Base-by-base conservation (phyloP, 225 moss, liverwort and hornwort genomes). In the Lunularia cruciata region DNA sequence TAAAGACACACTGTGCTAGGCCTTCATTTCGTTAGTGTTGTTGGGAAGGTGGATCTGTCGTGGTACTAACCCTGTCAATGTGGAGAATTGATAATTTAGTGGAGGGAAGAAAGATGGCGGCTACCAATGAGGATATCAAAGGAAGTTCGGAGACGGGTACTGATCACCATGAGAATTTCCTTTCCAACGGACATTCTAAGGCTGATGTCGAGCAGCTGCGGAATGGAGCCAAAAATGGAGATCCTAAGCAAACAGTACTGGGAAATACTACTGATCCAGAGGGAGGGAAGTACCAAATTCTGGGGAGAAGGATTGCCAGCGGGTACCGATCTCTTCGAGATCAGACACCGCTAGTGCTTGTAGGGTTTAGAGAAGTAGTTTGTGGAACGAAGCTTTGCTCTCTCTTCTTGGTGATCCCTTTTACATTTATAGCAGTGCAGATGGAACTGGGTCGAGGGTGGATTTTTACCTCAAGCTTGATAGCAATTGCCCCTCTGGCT, bases 401-500 rank as follows among this genome's bases (percentile, higher is more conserved):
- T 20, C 65, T 83, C 2, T 46, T 83, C 9, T 39, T 75, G 3
- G 39, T 73, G 3, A 74, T 83, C 19, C 82, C 82, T 30, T 6
- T 78, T 22, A 68, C 75, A 8, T 26, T 83, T 36, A 1, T 83
- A 43, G 57, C 63, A 14, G 77, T 33, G 27, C 32, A 75, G 28
- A 16, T 78, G 19, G 58, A 72, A 4, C 0, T 69, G 30, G 78
- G 82, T 1, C 78, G 63, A 5, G 79, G 80, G 7, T 85, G 76
- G 75, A 67, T 88, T 56, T 94, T 94, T 60, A 68, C 73, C 6
- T 65, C 80, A 37, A 86, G 89, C 65, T 82, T 91, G 34, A 70
- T 91, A n/a, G 94, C 87, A 13, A 83, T 94, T n/a, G 74, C 89
- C 8, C 94, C 94, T 1, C 72, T 94, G 0, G 94, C 91, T 45